Evolutionary conservation across 257 asterid species (phyloP), one percentile per base, ranked within the genome.

Genomic region (Misopates orontium): DNA sequence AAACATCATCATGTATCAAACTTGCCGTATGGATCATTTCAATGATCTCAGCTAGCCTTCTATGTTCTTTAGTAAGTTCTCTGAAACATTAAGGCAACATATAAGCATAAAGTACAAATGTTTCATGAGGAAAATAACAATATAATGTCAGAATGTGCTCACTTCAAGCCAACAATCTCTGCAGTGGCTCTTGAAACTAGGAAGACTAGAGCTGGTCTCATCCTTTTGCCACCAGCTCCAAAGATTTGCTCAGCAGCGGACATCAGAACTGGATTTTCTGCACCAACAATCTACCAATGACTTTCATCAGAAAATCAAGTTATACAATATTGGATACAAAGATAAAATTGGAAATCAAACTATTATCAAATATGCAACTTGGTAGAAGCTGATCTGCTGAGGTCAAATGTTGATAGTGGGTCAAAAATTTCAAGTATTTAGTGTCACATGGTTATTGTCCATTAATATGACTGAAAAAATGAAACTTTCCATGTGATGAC

Each of bases 21-120:
- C 96, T 90, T 61, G 99, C 99, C 7, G 99, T 94, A 78, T 94
- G 99, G 70, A 94, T 90, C 97, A 94, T 90, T 77, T 94, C 99
- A 66, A 94, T 94, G 71, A 90, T 94, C 79, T 94, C 99, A 16
- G 97, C 99, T 75, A 90, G 78, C 73, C 97, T 80, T 75, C 96
- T 83, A 62, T 94, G 99, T 66, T 94, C 89, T 70, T 71, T 85
- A 4, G 95, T 85, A 53, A 94, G 89, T 64, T 94, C 99, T 81
- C 99, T 90, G 78, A 65, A 75, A 31, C 72, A 68, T 23, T 19
- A 65, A 53, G 15, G 50, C 17, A 64, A 9, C 40, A 25, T 21
- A 52, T 21, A 48, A 75, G 45, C 36, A 63, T 68, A 53, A 50
- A 63, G 0, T 45, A 23, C 64, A 7, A 32, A 15, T 61, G 36